Evolutionary conservation across 106 monocot species (phyloP), one percentile per base, ranked within the genome.

Genomic region (Allium fistulosum): DNA sequence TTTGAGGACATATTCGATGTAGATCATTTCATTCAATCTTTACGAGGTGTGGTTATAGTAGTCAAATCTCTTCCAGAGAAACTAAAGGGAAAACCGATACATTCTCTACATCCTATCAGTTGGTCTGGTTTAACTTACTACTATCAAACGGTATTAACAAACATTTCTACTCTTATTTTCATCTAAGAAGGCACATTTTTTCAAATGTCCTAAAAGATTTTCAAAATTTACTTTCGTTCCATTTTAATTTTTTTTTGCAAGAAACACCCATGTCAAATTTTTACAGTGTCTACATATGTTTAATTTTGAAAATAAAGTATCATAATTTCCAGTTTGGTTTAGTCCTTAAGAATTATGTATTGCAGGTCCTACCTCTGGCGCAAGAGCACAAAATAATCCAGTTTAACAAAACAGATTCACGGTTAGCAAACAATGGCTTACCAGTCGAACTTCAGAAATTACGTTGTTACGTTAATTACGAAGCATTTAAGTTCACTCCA

Each of bases 1-100:
- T 95, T 95, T 76, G 79, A 73, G 6, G 94, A 95, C 72, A 88
- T 95, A 71, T 95, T 95, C 75, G 62, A 91, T 72, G 81, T 83
- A n/a, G 63, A 79, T n/a, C 88, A 95, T 74, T 95, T 95, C 71
- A 86, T 95, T 47, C 60, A 90, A 73, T 95, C 94, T 2, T 74
- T 95, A 69, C 81, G 83, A 77, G 88, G 91, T 74, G 91, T 91
- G 73, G 81, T 95, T 11, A 88, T 81, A 71, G 88, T 95, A 53
- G 64, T 95, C 45, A 83, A 81, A 56, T 18, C 55, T 68, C 77
- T 95, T 27, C 94, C 94, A 49, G 57, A 17, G 59, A 17, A 17
- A 22, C 22, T 55, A 55, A 55, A 55, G 15, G 53, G 53, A 4
- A 11, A 15, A 15, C 13, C 11, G 4, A 11, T 15, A 55, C 15